Base-by-base conservation (phyloP, 352 stramenopile genomes). In the Pythium aristosporum region DNA sequence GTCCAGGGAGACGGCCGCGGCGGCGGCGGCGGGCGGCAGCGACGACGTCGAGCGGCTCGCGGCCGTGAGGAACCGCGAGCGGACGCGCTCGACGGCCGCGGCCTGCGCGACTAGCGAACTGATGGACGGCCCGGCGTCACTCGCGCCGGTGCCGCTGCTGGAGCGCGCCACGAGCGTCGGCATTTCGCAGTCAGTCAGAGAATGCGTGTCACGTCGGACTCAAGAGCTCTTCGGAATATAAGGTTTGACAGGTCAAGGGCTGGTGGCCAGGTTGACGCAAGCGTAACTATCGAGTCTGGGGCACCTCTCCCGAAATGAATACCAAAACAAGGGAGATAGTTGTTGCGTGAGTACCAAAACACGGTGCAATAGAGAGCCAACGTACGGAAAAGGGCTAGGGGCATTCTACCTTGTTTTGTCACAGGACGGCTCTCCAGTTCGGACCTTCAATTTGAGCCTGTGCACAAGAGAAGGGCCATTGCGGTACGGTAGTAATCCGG, bases 101-200 rank as follows among this genome's bases (percentile, higher is more conserved):
- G 72, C 72, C 56, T 91, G 78, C 37, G 71, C 69, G 13, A 74
- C 79, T 10, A 85, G 57, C 7, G 73, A 74, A 62, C 71, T 73
- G 39, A 88, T 71, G 47, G 72, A 68, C 39, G 58, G 36, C 21
- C 54, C 30, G 47, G 69, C 20, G 16, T 61, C 11, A 5, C 39
- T 25, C 37, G 41, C 48, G 34, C 44, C 39, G 20, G 41, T 21
- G 20, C 42, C 58, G 43, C 10, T 51, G 44, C 58, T 64, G 41
- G 30, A 41, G 39, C 52, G 52, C 32, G 65, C 34, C 42, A 51
- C 48, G 57, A 72, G 65, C 53, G 65, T 72, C 43, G 65, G 65
- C 65, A 72, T 72, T 30, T 30, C 1, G 25, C 18, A 16, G 36
- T 13, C 9, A 13, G 21, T n/a, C 9, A 11, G 28, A 48, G 20